Evolutionary conservation across 768 basidiomycete genomes (phyloP).

Genomic region (Panaeolus cyanescens): DNA sequence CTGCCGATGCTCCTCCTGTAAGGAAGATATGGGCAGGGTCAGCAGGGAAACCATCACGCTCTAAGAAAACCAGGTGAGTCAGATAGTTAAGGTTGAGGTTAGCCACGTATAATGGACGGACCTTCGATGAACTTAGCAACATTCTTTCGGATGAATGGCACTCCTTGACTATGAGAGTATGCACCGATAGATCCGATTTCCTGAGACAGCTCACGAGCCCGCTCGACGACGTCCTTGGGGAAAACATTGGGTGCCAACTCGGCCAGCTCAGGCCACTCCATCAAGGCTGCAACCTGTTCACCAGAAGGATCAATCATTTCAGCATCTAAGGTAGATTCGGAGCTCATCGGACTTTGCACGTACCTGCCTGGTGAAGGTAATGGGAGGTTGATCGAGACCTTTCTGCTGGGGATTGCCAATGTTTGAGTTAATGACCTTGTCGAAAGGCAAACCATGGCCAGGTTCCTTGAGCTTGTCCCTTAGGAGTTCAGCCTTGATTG

Average conservation of each 20-base stretch:
- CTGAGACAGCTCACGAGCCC: constrained; percentile 75
- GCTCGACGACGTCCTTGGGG: constrained; percentile 81
- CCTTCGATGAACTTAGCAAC: constrained; percentile 91
- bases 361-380: constrained; percentile 93
- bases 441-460: constrained; percentile 73
- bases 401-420: constrained; percentile 98
- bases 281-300: constrained; percentile 79
- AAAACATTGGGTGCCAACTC: constrained; percentile 77
- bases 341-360: constrained; percentile 20
- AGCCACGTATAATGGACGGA: constrained; percentile 33
- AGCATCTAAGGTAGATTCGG: neutral
- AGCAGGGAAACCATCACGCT: constrained; percentile 87
- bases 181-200: constrained; percentile 95
- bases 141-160: constrained; percentile 82
- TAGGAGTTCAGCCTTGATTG: constrained; percentile 89
- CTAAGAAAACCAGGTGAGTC: constrained; percentile 37
- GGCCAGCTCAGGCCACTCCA: constrained; percentile 88
- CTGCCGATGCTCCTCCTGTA: constrained; percentile 91
- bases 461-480: constrained; percentile 67
- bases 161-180: constrained; percentile 94
- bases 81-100: constrained; percentile 1
- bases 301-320: neutral
- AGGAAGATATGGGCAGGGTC: constrained; percentile 89
- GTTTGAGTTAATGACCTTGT: constrained; percentile 89
- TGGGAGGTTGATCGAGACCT: constrained; percentile 89